Evolutionary conservation across 257 asterid genomes (phyloP), one percentile per base, ranked within the genome.

Genomic region (Nicotiana benthamiana): DNA sequence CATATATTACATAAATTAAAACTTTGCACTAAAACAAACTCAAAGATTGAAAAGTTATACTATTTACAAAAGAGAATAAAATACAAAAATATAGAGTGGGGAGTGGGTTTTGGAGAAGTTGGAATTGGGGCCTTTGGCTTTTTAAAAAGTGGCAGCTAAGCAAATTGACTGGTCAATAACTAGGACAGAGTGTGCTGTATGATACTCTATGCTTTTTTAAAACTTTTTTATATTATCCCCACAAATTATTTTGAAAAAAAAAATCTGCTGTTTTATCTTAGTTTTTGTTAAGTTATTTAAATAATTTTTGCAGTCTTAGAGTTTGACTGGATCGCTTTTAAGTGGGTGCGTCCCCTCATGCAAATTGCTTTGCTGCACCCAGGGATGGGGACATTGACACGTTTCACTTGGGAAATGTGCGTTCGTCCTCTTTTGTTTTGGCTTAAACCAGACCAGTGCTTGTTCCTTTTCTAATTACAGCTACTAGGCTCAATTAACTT

Each of bases 121-220:
- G 81, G 67, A 72, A 46, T 59, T 61, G 68, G 57, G 70, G 22
- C 70, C 24, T 34, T 43, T 56, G 54, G 34, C 81, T 79, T 75
- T 81, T 81, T 9, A 74, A 46, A 81, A 75, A 61, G 81, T 61
- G 75, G 75, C 84, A 81, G 84, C 81, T 75, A 76, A 81, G 63
- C 56, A 81, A 48, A 28, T 75, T 81, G 84, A 81, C 84, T 51
- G 68, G 81, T 77, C 81, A 77, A 61, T 43, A 24, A 81, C 48
- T 43, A 27, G 28, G 40, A 80, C 82, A 48, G 78, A 22, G 78
- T 46, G 61, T 72, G 78, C 78, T 72, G 78, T 72, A 72, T 28
- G 48, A 53, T 36, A 61, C 56, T 56, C 54, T 34, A 18, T 34
- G 18, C 57, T 24, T 54, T 54, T 15, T 20, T 27, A 17, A 12